phyloP scores from a whole-genome alignment of 441 rosid genomes.

The Hura crepitans region DNA sequence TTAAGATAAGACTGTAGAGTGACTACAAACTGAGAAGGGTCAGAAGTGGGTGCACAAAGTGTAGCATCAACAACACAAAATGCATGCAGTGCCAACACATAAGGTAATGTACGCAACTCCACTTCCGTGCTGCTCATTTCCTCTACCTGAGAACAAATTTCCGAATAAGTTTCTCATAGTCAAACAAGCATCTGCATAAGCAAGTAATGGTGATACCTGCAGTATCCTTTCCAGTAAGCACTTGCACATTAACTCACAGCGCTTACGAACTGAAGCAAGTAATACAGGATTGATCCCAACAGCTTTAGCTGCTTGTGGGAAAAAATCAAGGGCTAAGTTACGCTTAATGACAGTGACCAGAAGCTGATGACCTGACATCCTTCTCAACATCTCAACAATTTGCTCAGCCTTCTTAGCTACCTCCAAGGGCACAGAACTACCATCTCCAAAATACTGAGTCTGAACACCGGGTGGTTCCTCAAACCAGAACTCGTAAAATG shows the following conservation, averaged over 20 bases:
- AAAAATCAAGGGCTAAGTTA: slow-evolving; percentile 89
- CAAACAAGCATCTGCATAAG: slow-evolving; percentile 22
- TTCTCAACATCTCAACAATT: slow-evolving; percentile 81
- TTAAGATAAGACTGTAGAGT: slow-evolving; percentile 95
- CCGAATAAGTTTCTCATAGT: slow-evolving; percentile 17
- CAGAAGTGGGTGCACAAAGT: slow-evolving; percentile 87
- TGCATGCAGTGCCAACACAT: slow-evolving; percentile 84
- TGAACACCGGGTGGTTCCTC: slow-evolving; percentile 81
- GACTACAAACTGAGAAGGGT: slow-evolving; percentile 89
- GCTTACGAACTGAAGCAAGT: slow-evolving; percentile 82
- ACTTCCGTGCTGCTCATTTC: slow-evolving; percentile 71
- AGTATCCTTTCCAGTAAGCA: slow-evolving; percentile 89
- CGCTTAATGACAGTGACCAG: slow-evolving; percentile 86
- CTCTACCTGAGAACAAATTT: slow-evolving; percentile 55
- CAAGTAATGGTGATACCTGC: slow-evolving; percentile 50
- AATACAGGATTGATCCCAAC: slow-evolving; percentile 86
- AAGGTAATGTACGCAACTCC: slow-evolving; percentile 70
- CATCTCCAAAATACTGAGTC: slow-evolving; percentile 66
- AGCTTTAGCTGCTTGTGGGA: slow-evolving; percentile 94
- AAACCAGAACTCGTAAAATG: slow-evolving; percentile 98
- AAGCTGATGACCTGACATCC: slow-evolving; percentile 78
- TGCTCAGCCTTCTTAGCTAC: slow-evolving; percentile 92
- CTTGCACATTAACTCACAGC: slow-evolving; percentile 97
- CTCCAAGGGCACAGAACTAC: slow-evolving; percentile 90
- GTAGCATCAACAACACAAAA: slow-evolving; percentile 94